Evolutionary conservation across 1,284 basidiomycete genomes (phyloP), one percentile per base, ranked within the genome.

Genomic region (Sporisorium sorghi): DNA sequence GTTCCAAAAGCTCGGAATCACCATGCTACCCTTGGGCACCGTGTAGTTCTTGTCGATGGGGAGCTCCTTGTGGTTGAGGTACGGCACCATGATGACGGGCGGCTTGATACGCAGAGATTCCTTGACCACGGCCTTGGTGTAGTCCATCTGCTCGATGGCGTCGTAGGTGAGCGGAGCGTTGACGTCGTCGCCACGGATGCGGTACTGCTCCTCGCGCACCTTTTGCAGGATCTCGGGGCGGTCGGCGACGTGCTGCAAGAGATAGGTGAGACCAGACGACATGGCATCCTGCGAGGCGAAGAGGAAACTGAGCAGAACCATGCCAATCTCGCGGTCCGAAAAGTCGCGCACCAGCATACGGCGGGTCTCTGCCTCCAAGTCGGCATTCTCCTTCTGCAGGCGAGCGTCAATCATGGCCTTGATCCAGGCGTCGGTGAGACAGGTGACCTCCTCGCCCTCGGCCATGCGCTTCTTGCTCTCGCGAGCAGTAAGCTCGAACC

Each of bases 271-370:
- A 19, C 78, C 85, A 10, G 82, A 84, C 4, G 92, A 93, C 96
- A 99, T 98, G 68, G 96, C 96, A 85, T 99, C 96, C 87, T 99
- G 96, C 26, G 92, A 93, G 10, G 97, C 96, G 81, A 99, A 99
- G 64, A 99, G 87, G 91, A 99, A 99, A 21, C 92, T 94, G 39
- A 86, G 82, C 81, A 99, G 90, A 76, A 97, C 94, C 91, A 97
- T 93, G 32, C 91, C 94, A 89, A 99, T 99, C 86, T 99, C 96
- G 78, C 90, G 89, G 85, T 98, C 92, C 67, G 90, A 92, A 86
- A 96, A 98, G 78, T 98, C 93, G 74, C 89, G 89, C 17, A 85
- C 75, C 19, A 85, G 82, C 40, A 88, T 84, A 19, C 86, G 81
- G 50, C 85, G 85, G 49, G 86, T 84, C 70, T 86, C 85, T 37